Conservation (phyloP, 1,284 basidiomycete species). For the Acaromyces ingoldii region DNA sequence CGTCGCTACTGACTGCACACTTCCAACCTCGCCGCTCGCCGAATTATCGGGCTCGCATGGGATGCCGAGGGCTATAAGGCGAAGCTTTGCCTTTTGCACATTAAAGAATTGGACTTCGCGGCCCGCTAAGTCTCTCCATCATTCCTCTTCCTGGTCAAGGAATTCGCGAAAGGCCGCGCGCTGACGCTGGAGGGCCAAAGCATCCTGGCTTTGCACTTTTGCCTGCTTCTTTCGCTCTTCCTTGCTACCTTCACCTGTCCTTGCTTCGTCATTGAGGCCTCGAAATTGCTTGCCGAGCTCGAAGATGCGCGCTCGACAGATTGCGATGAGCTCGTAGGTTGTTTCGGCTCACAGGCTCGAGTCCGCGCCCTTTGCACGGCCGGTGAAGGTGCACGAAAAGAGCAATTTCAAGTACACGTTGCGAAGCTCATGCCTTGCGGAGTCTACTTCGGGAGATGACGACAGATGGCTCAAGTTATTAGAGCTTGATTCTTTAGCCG, state of each 20-base stretch:
- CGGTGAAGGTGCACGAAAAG: slow-evolving; percentile 38
- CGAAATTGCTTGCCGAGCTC: slow-evolving; percentile 22
- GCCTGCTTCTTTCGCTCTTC: slow-evolving; percentile 3
- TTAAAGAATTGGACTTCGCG: slow-evolving; percentile 37
- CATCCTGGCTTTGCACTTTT: neutral
- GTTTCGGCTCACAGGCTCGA: slow-evolving; percentile 42
- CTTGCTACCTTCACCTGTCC: neutral
- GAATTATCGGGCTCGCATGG: slow-evolving; percentile 15
- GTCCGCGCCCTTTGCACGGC: slow-evolving; percentile 33
- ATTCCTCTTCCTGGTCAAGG: slow-evolving; percentile 29
- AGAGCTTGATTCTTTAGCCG: too few species aligned
- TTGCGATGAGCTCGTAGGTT: slow-evolving; percentile 35
- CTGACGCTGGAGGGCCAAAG: neutral
- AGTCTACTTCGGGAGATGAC: slow-evolving; percentile 21
- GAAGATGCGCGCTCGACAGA: slow-evolving; percentile 29
- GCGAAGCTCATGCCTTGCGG: slow-evolving; percentile 35
- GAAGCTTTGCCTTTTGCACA: slow-evolving; percentile 30
- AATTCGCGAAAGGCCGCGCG: slow-evolving; percentile 31
- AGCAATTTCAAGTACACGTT: slow-evolving; percentile 43
- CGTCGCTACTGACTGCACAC: neutral
- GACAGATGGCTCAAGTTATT: neutral
- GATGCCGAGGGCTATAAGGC: slow-evolving; percentile 30
- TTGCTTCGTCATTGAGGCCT: neutral
- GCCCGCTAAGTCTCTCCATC: slow-evolving; percentile 42
- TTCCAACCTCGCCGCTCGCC: neutral